Base-by-base conservation (phyloP, 1,139 yeast genomes). In the Trichomonascaceae sp. region DNA sequence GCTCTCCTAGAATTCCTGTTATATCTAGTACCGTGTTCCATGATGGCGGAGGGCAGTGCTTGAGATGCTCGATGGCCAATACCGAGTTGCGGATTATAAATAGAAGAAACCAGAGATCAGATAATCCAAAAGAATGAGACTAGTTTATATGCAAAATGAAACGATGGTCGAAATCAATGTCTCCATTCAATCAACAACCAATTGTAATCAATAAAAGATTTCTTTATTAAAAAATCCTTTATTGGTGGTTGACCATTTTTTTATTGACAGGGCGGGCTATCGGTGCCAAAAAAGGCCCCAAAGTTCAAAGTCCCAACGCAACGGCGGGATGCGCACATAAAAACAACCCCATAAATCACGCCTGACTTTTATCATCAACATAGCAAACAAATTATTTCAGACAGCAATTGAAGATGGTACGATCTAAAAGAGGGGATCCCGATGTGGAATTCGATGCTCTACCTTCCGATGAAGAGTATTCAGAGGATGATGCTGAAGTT, bases 381-480 rank as follows among this genome's bases (percentile, higher is more conserved):
- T 15, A 36, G 41, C 41, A 36, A 36, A 36, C 41, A 15, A n/a
- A 36, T 8, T n/a, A 32, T 7, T 5, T 47, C 15, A 47, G 7
- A 24, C 20, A 18, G 18, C 47, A 30, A 45, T 32, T 39, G 15
- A 32, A 47, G 20, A 54, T 55, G 58, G 50, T 55, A 22, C 52
- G 61, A 55, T 36, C 58, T 15, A 53, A 54, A 52, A 45, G 61
- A 58, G 60, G 60, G 45, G 61, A 58, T 48, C 60, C 61, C 55
- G 45, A 51, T 36, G 59, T 58, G 43, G 57, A 56, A 41, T 52
- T 58, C 45, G 60, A 57, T 57, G 60, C 59, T 3, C 51, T 59
- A 24, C 61, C 61, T 13, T 57, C 58, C 5, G 61, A 58, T 38
- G 61, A 57, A 32, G 61, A 57, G 27, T 20, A 52, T 49, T 50